Conservation (phyloP, 2,329 filamentous ascomycete genomes). For the Nothophaeocryptopus gaeumannii region DNA sequence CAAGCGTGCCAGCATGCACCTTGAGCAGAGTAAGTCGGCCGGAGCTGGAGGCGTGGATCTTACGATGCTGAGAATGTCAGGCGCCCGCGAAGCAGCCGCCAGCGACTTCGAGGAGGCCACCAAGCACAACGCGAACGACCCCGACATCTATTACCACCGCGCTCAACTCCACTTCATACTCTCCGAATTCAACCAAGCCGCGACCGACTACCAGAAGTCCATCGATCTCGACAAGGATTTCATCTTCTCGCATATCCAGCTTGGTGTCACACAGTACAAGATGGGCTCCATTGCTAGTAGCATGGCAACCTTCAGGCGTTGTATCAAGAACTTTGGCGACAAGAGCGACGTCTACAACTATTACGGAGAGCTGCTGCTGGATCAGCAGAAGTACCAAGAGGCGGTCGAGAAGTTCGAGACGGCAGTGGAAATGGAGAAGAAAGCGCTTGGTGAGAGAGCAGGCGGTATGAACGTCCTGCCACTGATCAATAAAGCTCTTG, state of each 20-base stretch:
- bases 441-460: constrained; percentile 66
- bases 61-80: constrained; percentile 45
- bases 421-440: constrained; percentile 98
- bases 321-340: constrained; percentile 97
- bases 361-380: constrained; percentile 92
- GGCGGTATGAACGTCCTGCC: constrained; percentile 97
- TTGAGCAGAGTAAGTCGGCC: constrained; percentile 71
- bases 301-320: constrained; percentile 96
- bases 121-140: constrained; percentile 79
- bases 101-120: constrained; percentile 84
- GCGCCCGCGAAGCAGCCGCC: constrained; percentile 80
- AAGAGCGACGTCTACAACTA: constrained; percentile 99
- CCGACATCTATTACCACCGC: constrained; percentile 98
- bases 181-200: constrained; percentile 84
- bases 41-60: constrained; percentile 13
- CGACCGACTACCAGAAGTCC: constrained; percentile 98
- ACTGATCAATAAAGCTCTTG: constrained; percentile 96
- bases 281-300: constrained; percentile 97
- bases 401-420: constrained; percentile 98
- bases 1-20: constrained; percentile 96
- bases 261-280: constrained; percentile 99
- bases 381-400: constrained; percentile 93
- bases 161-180: constrained; percentile 98
- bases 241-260: constrained; percentile 99
- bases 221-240: constrained; percentile 95